phyloP scores from a whole-genome alignment of 257 asterid genomes.

The Solanum sitiens region DNA sequence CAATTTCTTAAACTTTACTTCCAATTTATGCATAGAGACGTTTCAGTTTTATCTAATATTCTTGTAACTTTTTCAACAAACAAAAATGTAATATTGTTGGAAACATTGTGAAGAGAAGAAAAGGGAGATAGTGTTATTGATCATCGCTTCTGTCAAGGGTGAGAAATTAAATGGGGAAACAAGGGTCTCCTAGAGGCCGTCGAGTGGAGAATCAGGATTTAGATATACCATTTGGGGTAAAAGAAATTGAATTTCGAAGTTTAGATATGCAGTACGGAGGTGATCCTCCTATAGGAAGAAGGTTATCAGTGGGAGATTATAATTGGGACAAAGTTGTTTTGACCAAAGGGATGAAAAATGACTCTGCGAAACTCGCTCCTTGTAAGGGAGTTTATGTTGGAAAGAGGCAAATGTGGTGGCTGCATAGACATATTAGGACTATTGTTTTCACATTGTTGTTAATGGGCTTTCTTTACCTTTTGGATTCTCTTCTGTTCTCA shows the following conservation, averaged over 20 bases:
- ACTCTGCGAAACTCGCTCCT: slow-evolving; percentile 20
- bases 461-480: slow-evolving; percentile 33
- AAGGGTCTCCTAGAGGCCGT: slow-evolving; percentile 24
- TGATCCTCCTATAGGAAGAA: slow-evolving; percentile 46
- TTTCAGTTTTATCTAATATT: not conserved
- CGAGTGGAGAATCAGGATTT: slow-evolving; percentile 16
- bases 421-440: slow-evolving; percentile 41
- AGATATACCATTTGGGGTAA: slow-evolving; percentile 22
- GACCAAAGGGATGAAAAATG: slow-evolving; percentile 35
- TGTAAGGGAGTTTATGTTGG: slow-evolving; percentile 35
- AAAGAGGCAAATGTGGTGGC: slow-evolving; percentile 41
- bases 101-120: not conserved
- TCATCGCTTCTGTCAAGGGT: not conserved
- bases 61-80: slow-evolving; percentile 22
- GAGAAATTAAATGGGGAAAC: slow-evolving; percentile 45
- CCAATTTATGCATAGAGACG: slow-evolving; percentile 24
- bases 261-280: slow-evolving; percentile 18
- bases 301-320: slow-evolving; percentile 31
- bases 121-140: not conserved
- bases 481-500: slow-evolving; percentile 59
- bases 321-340: slow-evolving; percentile 33
- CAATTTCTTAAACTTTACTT: slow-evolving; percentile 43
- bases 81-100: not conserved
- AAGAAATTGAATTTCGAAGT: slow-evolving; percentile 28
- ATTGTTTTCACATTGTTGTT: slow-evolving; percentile 38